Evolutionary conservation across 495 filamentous ascomycete genomes (phyloP).

Genomic region (Hypoxylon fragiforme): DNA sequence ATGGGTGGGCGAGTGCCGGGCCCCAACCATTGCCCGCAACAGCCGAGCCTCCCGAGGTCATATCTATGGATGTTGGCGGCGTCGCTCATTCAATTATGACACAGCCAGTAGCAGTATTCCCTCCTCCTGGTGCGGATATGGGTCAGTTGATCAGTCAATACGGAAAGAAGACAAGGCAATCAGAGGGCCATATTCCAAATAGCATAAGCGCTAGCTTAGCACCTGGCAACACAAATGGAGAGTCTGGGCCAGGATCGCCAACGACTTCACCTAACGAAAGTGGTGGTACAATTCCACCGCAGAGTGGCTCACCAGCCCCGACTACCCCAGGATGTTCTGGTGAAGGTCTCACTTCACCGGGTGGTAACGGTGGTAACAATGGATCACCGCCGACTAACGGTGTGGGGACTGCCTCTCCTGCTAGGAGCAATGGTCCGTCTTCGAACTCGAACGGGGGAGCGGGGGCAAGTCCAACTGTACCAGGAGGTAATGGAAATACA

Average conservation of each 20-base stretch:
- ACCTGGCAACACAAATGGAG: slow-evolving; percentile 3
- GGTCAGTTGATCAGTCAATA: slow-evolving; percentile 19
- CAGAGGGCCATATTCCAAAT: slow-evolving; percentile 26
- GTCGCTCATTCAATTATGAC: slow-evolving; percentile 31
- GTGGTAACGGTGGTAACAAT: background rate
- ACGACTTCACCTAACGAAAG: background rate
- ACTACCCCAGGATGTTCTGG: slow-evolving; percentile 1
- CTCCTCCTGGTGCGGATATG: slow-evolving; percentile 22
- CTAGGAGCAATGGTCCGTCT: background rate
- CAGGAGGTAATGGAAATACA: slow-evolving; percentile 5
- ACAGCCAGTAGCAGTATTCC: slow-evolving; percentile 20
- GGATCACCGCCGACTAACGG: slow-evolving; percentile 6
- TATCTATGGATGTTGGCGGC: slow-evolving; percentile 25
- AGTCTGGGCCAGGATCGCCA: slow-evolving; percentile 1
- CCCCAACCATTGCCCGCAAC: slow-evolving; percentile 32
- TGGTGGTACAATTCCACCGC: background rate
- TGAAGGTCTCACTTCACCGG: background rate
- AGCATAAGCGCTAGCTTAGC: slow-evolving; percentile 9
- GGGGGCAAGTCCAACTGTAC: slow-evolving; percentile 1
- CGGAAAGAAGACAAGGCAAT: slow-evolving; percentile 20
- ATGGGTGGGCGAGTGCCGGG: slow-evolving; percentile 37
- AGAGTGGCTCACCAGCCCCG: background rate
- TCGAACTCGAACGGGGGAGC: slow-evolving; percentile 8
- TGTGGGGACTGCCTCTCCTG: background rate
- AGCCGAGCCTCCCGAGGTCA: slow-evolving; percentile 22